phyloP scores from a whole-genome alignment of 306 rosid genomes.

The Clitoria ternatea region DNA sequence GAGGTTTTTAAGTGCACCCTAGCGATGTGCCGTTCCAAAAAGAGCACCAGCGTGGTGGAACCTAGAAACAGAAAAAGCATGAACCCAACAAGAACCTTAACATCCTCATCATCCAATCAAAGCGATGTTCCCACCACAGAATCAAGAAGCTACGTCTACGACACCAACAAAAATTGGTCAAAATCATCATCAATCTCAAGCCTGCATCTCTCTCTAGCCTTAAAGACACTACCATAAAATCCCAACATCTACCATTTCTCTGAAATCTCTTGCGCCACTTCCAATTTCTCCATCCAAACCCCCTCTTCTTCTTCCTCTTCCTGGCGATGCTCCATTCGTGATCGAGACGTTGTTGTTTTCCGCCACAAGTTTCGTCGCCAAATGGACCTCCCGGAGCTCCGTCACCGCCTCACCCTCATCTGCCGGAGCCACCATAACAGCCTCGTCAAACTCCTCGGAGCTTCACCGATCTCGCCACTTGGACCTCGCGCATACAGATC shows the following conservation, averaged over 20 bases:
- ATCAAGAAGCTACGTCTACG: conserved; percentile 31
- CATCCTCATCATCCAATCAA: neutral
- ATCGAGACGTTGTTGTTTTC: conserved; percentile 54
- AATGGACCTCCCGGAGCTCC: conserved; percentile 46
- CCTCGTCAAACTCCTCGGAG: conserved; percentile 72
- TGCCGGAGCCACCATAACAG: conserved; percentile 73
- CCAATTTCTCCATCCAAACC: conserved; percentile 26
- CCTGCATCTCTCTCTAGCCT: conserved; percentile 55
- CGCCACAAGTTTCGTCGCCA: conserved; percentile 65
- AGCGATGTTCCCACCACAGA: conserved; percentile 21
- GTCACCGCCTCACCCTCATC: conserved; percentile 39
- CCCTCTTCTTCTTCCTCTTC: conserved; percentile 61
- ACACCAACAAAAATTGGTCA: conserved; percentile 17
- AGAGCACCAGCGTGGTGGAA: conserved; percentile 47
- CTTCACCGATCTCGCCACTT: conserved; percentile 66
- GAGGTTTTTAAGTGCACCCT: no score
- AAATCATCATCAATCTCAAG: conserved; percentile 57
- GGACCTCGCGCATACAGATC: conserved; percentile 75
- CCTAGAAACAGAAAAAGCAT: conserved; percentile 21
- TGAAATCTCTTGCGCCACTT: conserved; percentile 70
- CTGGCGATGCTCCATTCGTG: conserved; percentile 64
- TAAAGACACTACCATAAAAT: conserved; percentile 63
- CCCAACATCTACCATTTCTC: conserved; percentile 59
- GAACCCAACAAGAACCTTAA: neutral
- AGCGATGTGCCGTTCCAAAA: conserved; percentile 69